Base-by-base conservation (phyloP, 805 yeast species). In the Lipomyces lipofer region DNA sequence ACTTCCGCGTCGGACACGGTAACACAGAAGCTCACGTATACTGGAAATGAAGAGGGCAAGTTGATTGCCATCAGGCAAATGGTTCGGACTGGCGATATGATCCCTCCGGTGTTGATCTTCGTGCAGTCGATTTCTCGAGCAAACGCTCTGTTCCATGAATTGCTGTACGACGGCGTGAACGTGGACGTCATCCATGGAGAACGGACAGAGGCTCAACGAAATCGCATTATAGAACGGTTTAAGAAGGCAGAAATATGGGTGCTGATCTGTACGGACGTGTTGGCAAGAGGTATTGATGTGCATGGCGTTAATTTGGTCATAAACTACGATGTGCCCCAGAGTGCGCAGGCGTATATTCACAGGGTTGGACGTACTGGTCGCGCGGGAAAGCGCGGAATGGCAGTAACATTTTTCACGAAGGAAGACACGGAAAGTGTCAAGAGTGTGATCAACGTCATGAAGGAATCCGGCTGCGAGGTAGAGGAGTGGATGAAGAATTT, bases 311-410 rank as follows among this genome's bases (percentile, higher is more conserved):
- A 91, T 67, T 69, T 95, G 55, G 97, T 94, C 38, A 88, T 94
- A 62, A 94, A 94, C 72, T 94, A 94, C 70, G 99, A 94, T 71
- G 96, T 94, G 10, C 99, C 99, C 15, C 87, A 83, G 64, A 81
- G 86, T 42, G 89, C 97, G 0, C 97, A 92, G 70, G 85, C 96
- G 0, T 94, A 94, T 69, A 97, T 94, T 43, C 99, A 94, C 71
- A 82, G 99, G 73, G 88, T 94, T 65, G 99, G 99, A 71, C 86
- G 99, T 77, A 92, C 99, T 1, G 99, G 99, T 63, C 85, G 99
- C 78, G 96, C 89, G 50, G 96, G 96, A 0, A 82, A 86, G 56
- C 66, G 73, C 7, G 99, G 99, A 53, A 79, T 78, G 63, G 97
- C 98, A 0, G 81, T 94, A 17, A 94, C 99, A 0, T 84, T 91